Percentiles rank a stretch among this genome's conserved stretches.
These are phyloP conservation scores for Ceratocystis cubensis DNA, from an alignment of 2,329 filamentous ascomycete species.

Conservation along the genomic window DNA sequence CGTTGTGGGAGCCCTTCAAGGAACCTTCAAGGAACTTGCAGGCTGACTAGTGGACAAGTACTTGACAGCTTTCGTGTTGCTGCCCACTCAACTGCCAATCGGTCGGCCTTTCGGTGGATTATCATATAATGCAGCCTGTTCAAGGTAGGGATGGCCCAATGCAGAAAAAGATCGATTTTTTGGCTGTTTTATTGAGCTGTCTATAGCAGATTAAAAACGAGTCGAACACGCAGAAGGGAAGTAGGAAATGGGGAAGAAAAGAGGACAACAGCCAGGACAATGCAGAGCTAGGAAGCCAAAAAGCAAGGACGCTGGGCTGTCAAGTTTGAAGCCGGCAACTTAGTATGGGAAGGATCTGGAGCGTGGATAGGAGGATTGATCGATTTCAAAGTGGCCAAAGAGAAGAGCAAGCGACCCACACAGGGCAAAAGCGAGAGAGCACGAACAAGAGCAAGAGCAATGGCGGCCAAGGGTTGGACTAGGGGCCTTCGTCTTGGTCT, in stretches of 20 bases:
- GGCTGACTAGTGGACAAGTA: background rate
- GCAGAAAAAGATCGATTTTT: background rate
- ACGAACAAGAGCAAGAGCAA: background rate
- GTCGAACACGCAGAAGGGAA: background rate
- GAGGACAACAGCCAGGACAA: background rate
- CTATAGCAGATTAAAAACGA: background rate
- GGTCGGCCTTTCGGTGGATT: conserved; percentile 9
- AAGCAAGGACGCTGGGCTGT: conserved; percentile 2
- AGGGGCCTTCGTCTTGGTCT: background rate
- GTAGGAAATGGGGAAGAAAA: background rate
- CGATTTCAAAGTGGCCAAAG: background rate
- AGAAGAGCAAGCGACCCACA: background rate
- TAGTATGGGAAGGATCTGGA: conserved; percentile 9
- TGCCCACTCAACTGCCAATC: background rate
- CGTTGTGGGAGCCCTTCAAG: background rate
- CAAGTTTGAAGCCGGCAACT: conserved; percentile 12
- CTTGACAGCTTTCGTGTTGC: conserved; percentile 5
- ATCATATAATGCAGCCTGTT: background rate
- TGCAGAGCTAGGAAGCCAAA: background rate
- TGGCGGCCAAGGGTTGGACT: background rate
- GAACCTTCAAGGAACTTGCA: background rate
- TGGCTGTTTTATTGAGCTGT: background rate
- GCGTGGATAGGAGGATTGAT: conserved; percentile 12
- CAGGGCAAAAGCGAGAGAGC: background rate
- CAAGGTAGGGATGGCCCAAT: background rate